A percentile compares a stretch with the other conserved stretches of the same genome.
Evolutionary conservation across 148 eudicot genomes (phyloP).

Genomic region (Nepenthes gracilis): DNA sequence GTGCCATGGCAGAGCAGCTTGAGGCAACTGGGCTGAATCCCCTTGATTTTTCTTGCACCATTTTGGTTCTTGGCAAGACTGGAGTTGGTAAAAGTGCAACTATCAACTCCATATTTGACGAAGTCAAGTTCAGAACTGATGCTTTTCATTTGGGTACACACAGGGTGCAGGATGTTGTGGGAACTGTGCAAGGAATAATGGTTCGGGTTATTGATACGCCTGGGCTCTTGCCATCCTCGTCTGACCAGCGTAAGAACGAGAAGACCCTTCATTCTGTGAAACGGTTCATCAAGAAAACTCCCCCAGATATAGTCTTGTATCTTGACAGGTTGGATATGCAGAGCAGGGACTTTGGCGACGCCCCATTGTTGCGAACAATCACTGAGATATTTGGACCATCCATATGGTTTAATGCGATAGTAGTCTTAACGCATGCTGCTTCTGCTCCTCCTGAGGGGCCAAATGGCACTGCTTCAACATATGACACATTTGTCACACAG

Average conservation of each 20-base stretch:
- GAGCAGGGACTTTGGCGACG: conserved; percentile 84
- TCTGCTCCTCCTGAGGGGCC: conserved; percentile 99
- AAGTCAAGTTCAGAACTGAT: conserved; percentile 68
- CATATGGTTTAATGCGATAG: conserved; percentile 97
- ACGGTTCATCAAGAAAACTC: conserved; percentile 72
- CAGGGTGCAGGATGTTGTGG: conserved; percentile 88
- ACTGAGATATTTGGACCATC: conserved; percentile 82
- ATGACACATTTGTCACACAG: conserved; percentile 92
- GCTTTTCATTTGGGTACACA: conserved; percentile 78
- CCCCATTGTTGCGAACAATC: conserved; percentile 75
- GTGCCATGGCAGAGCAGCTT: conserved; percentile 95
- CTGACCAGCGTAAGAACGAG: conserved; percentile 77
- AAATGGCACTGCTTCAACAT: conserved; percentile 77
- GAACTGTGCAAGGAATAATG: conserved; percentile 93
- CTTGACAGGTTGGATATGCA: conserved; percentile 95
- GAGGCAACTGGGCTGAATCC: conserved; percentile 84
- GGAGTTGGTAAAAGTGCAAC: conserved; percentile 99
- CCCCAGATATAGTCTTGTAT: conserved; percentile 91
- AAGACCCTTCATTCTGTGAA: conserved; percentile 76
- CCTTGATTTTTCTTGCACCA: conserved; percentile 89
- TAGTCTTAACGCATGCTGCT: conserved; percentile 95
- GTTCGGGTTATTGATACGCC: conserved; percentile 94
- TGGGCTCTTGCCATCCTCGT: conserved; percentile 74
- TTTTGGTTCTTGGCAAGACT: conserved; percentile 92
- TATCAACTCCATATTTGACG: conserved; percentile 87